Evolutionary conservation across 495 filamentous ascomycete species (phyloP).

Genomic region (Xylaria curta): DNA sequence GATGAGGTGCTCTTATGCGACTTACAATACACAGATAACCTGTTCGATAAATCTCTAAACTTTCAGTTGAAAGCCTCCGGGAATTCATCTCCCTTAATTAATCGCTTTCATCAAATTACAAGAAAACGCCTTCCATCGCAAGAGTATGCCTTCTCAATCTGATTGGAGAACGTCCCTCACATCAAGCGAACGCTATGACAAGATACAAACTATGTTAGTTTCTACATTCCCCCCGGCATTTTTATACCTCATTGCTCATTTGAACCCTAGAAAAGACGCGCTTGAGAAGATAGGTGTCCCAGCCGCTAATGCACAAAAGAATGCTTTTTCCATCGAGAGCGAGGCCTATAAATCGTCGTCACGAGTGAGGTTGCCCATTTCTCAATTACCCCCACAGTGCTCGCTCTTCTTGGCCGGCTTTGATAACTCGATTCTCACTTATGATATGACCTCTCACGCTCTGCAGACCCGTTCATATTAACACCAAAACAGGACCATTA

Average conservation of each 20-base stretch:
- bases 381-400: too few relatives aligned
- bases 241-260: conserved; percentile 5
- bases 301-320: conserved; percentile 29
- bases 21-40: neutral
- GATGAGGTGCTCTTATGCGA: neutral
- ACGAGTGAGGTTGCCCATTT: conserved; percentile 37
- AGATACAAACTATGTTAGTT: conserved; percentile 58
- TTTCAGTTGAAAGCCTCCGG: neutral
- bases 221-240: too few relatives aligned
- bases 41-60: neutral
- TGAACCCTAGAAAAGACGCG: conserved; percentile 29
- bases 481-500: conserved; percentile 50
- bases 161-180: conserved; percentile 50
- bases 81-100: neutral
- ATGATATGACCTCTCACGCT: neutral
- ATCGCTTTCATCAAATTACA: neutral
- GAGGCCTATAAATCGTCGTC: conserved; percentile 51
- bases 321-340: conserved; percentile 48
- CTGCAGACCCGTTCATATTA: conserved; percentile 15
- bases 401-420: neutral
- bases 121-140: neutral
- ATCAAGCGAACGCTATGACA: conserved; percentile 58
- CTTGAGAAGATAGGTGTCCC: conserved; percentile 31
- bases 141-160: conserved; percentile 37
- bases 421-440: neutral